Evolutionary conservation across 768 basidiomycete species (phyloP), one percentile per base, ranked within the genome.

Genomic region (Amylocystis lapponica): DNA sequence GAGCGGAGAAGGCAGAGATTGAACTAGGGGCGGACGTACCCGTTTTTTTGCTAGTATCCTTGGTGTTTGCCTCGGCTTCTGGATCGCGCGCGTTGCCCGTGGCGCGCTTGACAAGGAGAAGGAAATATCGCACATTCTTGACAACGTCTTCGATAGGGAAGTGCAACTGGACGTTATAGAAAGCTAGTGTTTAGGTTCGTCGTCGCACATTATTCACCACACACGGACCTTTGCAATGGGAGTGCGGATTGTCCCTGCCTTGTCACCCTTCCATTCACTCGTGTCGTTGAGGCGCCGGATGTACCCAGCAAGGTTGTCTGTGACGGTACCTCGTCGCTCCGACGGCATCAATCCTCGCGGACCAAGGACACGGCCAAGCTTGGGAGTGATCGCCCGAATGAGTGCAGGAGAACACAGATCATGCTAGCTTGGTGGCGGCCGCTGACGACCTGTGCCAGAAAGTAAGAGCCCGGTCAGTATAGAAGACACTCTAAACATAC

Each of bases 271-370:
- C 92, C 95, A 99, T 59, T 97, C 93, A 35, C 83, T 80, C 4
- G 83, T 82, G 11, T 88, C 90, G 43, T 80, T 77, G 27, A 95
- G 75, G 37, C 79, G 78, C 53, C 78, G 74, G 44, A 99, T 81
- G 50, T 86, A 94, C 11, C 80, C 81, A 12, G 74, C 82, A 31
- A 97, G 72, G 47, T 97, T 90, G 38, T 92, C 87, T 2, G 90
- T 89, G 16, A 98, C 95, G 1, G 94, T 94, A 4, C 96, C 96
- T 45, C 93, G 76, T 61, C 93, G 82, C 49, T 86, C 89, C 6
- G 88, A 86, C 10, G 96, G 96, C 94, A 99, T 96, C 34, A 98
- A 67, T 43, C 95, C 95, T 40, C 89, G 79, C 31, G 92, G 94
- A 54, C 95, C 65, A 65, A 87, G 69, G 63, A 85, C 66, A 67